phyloP scores from a whole-genome alignment of 257 asterid genomes.

The Fraxinus americana region DNA sequence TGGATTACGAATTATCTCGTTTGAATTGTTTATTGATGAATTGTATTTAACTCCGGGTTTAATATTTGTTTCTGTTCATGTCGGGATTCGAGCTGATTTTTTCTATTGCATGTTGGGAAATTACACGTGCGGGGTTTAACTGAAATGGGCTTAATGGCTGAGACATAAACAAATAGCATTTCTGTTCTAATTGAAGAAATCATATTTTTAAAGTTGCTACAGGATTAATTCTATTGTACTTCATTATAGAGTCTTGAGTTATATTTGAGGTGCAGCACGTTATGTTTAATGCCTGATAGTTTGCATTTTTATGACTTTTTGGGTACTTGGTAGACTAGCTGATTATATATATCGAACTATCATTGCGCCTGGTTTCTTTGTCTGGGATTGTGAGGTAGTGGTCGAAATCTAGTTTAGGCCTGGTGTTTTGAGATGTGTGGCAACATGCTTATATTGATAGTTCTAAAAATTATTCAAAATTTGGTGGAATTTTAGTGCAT shows the following conservation, averaged over 20 bases:
- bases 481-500: not conserved
- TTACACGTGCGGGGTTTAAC: not conserved
- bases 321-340: not conserved
- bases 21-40: not conserved
- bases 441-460: not conserved
- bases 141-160: not conserved
- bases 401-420: not conserved
- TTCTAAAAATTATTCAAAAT: not conserved
- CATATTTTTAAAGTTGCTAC: not conserved
- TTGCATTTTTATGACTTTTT: not conserved
- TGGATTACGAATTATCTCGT: not conserved
- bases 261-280: not conserved
- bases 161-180: not conserved
- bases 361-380: not conserved
- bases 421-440: not conserved
- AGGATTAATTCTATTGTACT: not conserved
- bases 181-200: not conserved
- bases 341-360: not conserved
- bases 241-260: not conserved
- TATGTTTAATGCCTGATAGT: not conserved
- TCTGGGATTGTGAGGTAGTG: not conserved
- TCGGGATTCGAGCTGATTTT: not conserved
- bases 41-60: not conserved
- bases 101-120: not conserved
- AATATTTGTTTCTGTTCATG: not conserved